These are phyloP conservation scores for Fusarium pseudoanthophilum DNA, from an alignment of 2,329 filamentous ascomycete species.

Conservation along the genomic window DNA sequence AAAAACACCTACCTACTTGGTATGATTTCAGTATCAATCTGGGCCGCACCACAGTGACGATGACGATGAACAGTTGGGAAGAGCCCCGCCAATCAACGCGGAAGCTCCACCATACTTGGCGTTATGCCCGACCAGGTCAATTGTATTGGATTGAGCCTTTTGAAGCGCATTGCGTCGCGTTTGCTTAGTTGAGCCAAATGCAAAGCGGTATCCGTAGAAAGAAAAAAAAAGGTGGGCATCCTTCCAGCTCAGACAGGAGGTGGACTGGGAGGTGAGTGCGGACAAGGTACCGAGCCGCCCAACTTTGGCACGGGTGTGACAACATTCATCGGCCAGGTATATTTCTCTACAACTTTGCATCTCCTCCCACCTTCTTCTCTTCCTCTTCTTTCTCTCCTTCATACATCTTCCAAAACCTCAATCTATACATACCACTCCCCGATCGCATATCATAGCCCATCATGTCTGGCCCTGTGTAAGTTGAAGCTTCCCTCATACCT, in stretches of 20 bases:
- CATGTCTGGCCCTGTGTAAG: constrained; percentile 77
- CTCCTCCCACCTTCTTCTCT: constrained; percentile 30
- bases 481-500: constrained; percentile 48
- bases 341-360: constrained; percentile 42
- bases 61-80: constrained; percentile 44
- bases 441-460: constrained; percentile 49
- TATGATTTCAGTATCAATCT: constrained; percentile 17
- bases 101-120: constrained; percentile 44
- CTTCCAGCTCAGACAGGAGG: constrained; percentile 1
- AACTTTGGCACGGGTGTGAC: constrained; percentile 39
- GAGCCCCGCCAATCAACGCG: constrained; percentile 42
- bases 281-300: constrained; percentile 37
- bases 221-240: constrained; percentile 26
- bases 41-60: constrained; percentile 37
- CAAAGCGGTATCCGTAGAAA: constrained; percentile 3
- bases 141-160: constrained; percentile 34
- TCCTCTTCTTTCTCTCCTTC: constrained; percentile 32
- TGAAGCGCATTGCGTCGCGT: constrained; percentile 22
- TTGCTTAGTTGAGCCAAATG: constrained; percentile 34
- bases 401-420: constrained; percentile 31
- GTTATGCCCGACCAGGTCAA: constrained; percentile 34
- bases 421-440: constrained; percentile 20
- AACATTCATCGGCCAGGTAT: constrained; percentile 33
- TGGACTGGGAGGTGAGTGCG: constrained; percentile 17
- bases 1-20: constrained; percentile 3